phyloP scores from a whole-genome alignment of 176 grass and related monocot genomes.

The bread wheat (Triticum aestivum) region IWGSC_CS_RefSeq_v2.1 NC_057800.1:506911325-506911824 shows the following conservation, averaged over 20 bases:
- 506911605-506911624: not conserved
- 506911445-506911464: not conserved
- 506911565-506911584: constrained; percentile 29
- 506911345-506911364: not conserved
- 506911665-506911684: not conserved
- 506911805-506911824: not conserved
- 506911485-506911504: not conserved
- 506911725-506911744: not conserved
- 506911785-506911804: not conserved
- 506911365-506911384: too few relatives aligned
- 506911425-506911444: not conserved
- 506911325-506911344: not conserved
- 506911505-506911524: not conserved
- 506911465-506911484: not conserved
- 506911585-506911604: not conserved
- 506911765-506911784: not conserved
- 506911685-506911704: not conserved
- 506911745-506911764: not conserved
- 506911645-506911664: not conserved
- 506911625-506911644: not conserved
- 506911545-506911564: constrained; percentile 39
- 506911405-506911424: too few relatives aligned
- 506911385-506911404: too few relatives aligned
- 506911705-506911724: not conserved
- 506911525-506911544: not conserved